Base-by-base conservation (phyloP, 768 basidiomycete species). In the Hericium alpestre region DNA sequence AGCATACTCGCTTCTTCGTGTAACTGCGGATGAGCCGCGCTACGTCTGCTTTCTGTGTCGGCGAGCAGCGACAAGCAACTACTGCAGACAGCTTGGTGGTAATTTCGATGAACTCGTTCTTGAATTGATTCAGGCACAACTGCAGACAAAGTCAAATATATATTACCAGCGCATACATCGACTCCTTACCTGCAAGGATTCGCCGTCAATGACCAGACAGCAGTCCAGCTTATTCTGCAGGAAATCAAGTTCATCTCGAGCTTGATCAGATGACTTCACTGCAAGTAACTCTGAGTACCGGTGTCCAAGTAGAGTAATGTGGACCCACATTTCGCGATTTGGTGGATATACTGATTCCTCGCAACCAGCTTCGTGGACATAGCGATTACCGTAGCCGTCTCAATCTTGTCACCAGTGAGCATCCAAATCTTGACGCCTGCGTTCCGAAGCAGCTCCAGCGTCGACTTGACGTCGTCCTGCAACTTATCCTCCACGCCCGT, bases 341-440 rank as follows among this genome's bases (percentile, higher is more conserved):
- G 93, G 65, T 97, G 93, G 38, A 99, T 96, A 67, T 96, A 97
- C 70, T 99, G 96, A 65, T 93, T 93, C 64, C 96, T 79, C 22
- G 91, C 87, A 8, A 98, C 96, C 53, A 98, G 74, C 68, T 98
- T 98, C 7, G 91, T 96, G 39, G 93, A 96, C 61, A 98, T 93
- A 4, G 95, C 94, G 66, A 99, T 99, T 70, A 93, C 95, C 39
- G 94, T 86, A 4, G 96, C 96, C 3, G 96, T 99, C 75, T 99
- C 96, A 52, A 98, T 92, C 75, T 98, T 99, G 71, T 99, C 96
- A 1, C 96, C 95, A 0, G 96, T 99, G 64, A 98, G 76, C 96
- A 98, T 98, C 96, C 96, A 99, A 58, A 99, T 98, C 78, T 90
- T 96, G 71, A 99, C 84, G 4, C 95, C 95, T 0, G 95, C 96